Base-by-base conservation (phyloP, 129 eudicot species). In the Artemisia tridentata region DNA sequence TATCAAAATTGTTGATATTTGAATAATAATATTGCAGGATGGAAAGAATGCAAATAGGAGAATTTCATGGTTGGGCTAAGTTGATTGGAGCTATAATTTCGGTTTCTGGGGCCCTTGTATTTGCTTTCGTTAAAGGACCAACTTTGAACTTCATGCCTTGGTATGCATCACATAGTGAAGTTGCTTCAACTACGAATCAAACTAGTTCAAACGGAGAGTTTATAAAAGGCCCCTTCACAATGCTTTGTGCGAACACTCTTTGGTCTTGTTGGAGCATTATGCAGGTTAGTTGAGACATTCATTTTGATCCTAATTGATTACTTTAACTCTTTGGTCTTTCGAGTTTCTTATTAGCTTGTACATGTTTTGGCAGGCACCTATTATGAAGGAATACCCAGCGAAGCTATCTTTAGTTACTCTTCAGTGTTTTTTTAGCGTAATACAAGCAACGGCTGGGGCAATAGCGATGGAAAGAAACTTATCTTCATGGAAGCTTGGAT, bases 181-280 rank as follows among this genome's bases (percentile, higher is more conserved):
- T 41, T 38, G 27, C 64, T 52, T 51, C 75, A 55, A 51, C 34
- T 14, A 71, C 46, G 14, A 20, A 27, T 43, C 69, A 20, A 1
- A 56, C 48, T 27, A 57, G 34, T 64, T 75, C 84, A 17, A 75
- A 56, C 12, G 69, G 69, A 25, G 85, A 78, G 15, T 59, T 76
- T 73, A 13, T 89, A 11, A 81, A 84, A 61, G 93, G 96, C 58
- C 83, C 87, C 38, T 65, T 84, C 13, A 65, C 81, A 47, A 90
- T 90, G 79, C 74, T 87, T 51, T 56, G 43, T 47, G 86, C 86
- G 50, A 86, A 86, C 73, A 49, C 75, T 48, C 66, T 71, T 34
- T 89, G 90, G 90, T 73, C 96, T 46, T 73, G 80, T 13, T 86
- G 96, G 92, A 68, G 84, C 60, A 84, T 89, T 8, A 59, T 84